A percentile compares a stretch with the other conserved stretches of the same genome.
These are phyloP conservation scores for Fusarium ambrosium DNA, from an alignment of 2,329 filamentous ascomycete species.

Conservation along the genomic window DNA sequence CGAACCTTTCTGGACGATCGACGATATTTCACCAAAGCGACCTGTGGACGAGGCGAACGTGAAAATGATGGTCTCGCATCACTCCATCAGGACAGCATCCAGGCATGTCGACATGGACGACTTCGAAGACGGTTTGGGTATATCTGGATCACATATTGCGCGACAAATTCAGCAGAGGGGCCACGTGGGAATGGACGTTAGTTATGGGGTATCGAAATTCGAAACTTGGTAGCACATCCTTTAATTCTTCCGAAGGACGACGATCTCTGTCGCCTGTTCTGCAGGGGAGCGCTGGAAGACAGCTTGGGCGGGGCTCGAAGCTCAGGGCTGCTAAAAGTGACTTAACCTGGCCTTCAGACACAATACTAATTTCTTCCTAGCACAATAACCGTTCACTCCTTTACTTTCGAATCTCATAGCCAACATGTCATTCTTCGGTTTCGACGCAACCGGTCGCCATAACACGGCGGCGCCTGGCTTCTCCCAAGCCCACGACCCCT, in stretches of 20 bases:
- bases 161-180: not conserved
- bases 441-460: constrained; percentile 77
- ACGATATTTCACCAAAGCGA: not conserved
- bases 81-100: not conserved
- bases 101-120: not conserved
- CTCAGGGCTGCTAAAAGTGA: constrained; percentile 28
- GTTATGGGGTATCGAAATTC: not conserved
- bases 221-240: not conserved
- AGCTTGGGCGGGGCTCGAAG: constrained; percentile 36
- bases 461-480: constrained; percentile 82
- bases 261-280: not conserved
- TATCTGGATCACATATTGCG: not conserved
- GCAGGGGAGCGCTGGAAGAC: constrained; percentile 12
- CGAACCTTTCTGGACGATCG: not conserved
- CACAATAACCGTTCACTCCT: constrained; percentile 39
- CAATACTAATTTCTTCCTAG: constrained; percentile 43
- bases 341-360: constrained; percentile 22
- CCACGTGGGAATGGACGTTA: not conserved
- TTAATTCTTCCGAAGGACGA: not conserved
- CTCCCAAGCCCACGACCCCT: constrained; percentile 85
- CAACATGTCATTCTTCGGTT: constrained; percentile 92
- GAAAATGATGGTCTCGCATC: not conserved
- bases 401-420: constrained; percentile 32
- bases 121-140: not conserved
- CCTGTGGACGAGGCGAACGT: not conserved